Conservation (phyloP, 2,329 filamentous ascomycete genomes). For the Penicillium nordicum region DNA sequence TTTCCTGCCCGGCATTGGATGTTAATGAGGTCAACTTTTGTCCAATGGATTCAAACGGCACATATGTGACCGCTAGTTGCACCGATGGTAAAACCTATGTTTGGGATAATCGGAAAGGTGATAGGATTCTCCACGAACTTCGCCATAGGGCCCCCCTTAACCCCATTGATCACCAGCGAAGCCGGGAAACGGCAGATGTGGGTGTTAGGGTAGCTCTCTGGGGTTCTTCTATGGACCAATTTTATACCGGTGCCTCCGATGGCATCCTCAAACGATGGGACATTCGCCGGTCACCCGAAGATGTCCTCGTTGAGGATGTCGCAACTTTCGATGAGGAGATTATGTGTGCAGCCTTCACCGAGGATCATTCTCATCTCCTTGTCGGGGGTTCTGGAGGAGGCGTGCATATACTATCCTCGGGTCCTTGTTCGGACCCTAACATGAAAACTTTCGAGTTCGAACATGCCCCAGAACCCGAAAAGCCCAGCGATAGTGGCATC, state of each 20-base stretch:
- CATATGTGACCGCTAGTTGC: constrained; percentile 57
- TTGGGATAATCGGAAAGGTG: constrained; percentile 54
- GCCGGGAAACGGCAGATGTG: constrained; percentile 53
- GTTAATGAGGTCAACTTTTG: constrained; percentile 60
- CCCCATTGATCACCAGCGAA: constrained; percentile 39
- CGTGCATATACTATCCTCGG: constrained; percentile 50
- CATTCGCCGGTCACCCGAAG: constrained; percentile 49
- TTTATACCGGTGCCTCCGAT: constrained; percentile 61
- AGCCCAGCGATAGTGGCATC: constrained; percentile 14
- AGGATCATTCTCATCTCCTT: constrained; percentile 54
- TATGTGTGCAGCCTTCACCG: constrained; percentile 57
- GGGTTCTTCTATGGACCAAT: constrained; percentile 50
- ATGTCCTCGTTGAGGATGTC: constrained; percentile 52
- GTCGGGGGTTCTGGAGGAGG: constrained; percentile 57
- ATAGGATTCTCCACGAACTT: constrained; percentile 48
- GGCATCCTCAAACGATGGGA: constrained; percentile 60
- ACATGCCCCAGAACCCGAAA: constrained; percentile 15
- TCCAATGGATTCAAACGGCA: constrained; percentile 34
- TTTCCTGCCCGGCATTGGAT: constrained; percentile 58
- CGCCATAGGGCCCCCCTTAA: constrained; percentile 51
- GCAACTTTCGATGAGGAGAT: constrained; percentile 51
- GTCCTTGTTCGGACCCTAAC: constrained; percentile 24
- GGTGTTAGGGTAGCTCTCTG: constrained; percentile 58
- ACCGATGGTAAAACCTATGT: constrained; percentile 59
- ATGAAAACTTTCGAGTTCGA: constrained; percentile 26